Evolutionary conservation across 805 yeast species (phyloP).

Genomic region (Lipomyces chichibuensis): DNA sequence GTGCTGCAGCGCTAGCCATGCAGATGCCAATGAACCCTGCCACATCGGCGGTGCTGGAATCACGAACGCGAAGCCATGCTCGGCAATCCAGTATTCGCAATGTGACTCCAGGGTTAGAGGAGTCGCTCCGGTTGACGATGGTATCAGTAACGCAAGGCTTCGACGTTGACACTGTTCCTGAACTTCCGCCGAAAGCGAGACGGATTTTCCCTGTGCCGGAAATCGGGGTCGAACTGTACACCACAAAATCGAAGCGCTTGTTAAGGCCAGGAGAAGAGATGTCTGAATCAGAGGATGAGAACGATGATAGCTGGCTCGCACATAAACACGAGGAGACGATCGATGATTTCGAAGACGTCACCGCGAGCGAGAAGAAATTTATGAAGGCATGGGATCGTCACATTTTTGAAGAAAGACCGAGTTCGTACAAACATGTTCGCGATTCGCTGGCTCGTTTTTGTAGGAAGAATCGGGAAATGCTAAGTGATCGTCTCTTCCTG

Average conservation of each 20-base stretch:
- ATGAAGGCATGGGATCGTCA: slow-evolving; percentile 33
- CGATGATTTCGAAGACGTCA: slow-evolving; percentile 33
- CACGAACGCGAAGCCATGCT: neutral
- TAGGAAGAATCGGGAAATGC: slow-evolving; percentile 15
- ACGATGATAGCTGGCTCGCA: slow-evolving; percentile 28
- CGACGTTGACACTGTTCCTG: slow-evolving; percentile 29
- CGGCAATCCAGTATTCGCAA: neutral
- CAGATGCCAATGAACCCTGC: slow-evolving; percentile 11
- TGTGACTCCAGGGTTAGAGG: slow-evolving; percentile 2
- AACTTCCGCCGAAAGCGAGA: slow-evolving; percentile 23
- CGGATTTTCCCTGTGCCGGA: slow-evolving; percentile 29
- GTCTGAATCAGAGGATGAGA: slow-evolving; percentile 32
- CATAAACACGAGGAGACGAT: slow-evolving; percentile 33
- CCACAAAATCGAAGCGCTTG: slow-evolving; percentile 26
- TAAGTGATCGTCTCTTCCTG: slow-evolving; percentile 12
- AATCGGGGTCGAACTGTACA: slow-evolving; percentile 16
- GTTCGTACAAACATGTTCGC: slow-evolving; percentile 25
- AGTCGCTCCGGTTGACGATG: slow-evolving; percentile 2
- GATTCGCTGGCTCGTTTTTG: slow-evolving; percentile 31
- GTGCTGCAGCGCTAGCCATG: slow-evolving; percentile 10
- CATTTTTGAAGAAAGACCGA: slow-evolving; percentile 32
- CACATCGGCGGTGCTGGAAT: neutral
- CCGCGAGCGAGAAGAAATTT: slow-evolving; percentile 26
- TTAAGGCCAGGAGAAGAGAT: slow-evolving; percentile 26
- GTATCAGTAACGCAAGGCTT: slow-evolving; percentile 5